Conservation (phyloP, 208 protist species). For the Leishmania lainsoni region DNA sequence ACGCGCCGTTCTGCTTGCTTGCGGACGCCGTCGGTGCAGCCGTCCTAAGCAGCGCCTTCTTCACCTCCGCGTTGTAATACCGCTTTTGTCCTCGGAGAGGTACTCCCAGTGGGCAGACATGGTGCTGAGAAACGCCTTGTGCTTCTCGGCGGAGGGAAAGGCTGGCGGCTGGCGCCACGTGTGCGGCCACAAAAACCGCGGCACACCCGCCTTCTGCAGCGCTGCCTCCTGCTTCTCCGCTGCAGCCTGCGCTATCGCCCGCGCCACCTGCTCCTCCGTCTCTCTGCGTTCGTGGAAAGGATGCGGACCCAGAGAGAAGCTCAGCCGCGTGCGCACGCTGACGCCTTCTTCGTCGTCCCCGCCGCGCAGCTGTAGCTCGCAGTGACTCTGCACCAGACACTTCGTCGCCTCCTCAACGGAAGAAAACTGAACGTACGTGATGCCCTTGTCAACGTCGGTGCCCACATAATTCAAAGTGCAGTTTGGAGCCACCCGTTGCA, state of each 20-base stretch:
- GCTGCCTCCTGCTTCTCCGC: not conserved
- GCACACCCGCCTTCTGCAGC: slow-evolving; percentile 20
- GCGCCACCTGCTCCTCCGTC: slow-evolving; percentile 15
- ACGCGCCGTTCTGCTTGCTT: not conserved
- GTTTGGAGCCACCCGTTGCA: slow-evolving; percentile 10
- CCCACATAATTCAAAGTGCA: slow-evolving; percentile 7
- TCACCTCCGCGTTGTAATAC: slow-evolving; percentile 83
- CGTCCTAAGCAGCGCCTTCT: slow-evolving; percentile 38
- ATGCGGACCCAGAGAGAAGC: slow-evolving; percentile 23
- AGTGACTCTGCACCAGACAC: slow-evolving; percentile 56
- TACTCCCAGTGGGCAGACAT: slow-evolving; percentile 72
- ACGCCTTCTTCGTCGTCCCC: slow-evolving; percentile 20
- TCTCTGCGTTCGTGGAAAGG: slow-evolving; percentile 12
- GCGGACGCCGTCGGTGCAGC: not conserved
- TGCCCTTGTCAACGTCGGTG: slow-evolving; percentile 4
- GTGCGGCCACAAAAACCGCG: slow-evolving; percentile 40
- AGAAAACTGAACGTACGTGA: slow-evolving; percentile 44
- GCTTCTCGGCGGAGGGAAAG: slow-evolving; percentile 50
- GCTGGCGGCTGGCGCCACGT: slow-evolving; percentile 49
- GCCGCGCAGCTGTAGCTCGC: slow-evolving; percentile 36
- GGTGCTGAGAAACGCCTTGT: slow-evolving; percentile 55
- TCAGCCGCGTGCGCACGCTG: slow-evolving; percentile 14
- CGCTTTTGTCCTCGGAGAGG: slow-evolving; percentile 69
- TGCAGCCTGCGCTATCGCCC: slow-evolving; percentile 7
- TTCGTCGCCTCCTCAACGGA: slow-evolving; percentile 53